Percentiles rank a stretch among this genome's conserved stretches.
Conservation (phyloP, 202 grass and related monocot species). For the Miscanthus sacchariflorus region DNA sequence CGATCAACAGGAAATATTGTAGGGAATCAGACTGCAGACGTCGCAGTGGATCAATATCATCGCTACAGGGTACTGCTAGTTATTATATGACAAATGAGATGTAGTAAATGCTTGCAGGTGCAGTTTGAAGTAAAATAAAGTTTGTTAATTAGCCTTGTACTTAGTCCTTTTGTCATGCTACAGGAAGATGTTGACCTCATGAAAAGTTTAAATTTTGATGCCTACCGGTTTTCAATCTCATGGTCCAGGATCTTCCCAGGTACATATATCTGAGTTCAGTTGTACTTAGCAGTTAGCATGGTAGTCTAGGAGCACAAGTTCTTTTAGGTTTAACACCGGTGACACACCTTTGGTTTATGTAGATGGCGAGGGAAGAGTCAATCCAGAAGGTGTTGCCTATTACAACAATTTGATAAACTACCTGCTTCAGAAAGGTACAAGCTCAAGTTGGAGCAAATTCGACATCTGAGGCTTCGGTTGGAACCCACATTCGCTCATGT, state of each 20-base stretch:
- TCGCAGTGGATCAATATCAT: conserved; percentile 54
- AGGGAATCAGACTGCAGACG: conserved; percentile 67
- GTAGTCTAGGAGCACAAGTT: background rate
- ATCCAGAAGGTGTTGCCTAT: conserved; percentile 77
- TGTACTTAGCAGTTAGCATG: background rate
- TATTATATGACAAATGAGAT: background rate
- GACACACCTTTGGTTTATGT: conserved; percentile 9
- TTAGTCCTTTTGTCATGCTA: background rate
- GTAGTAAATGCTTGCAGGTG: background rate
- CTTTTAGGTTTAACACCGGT: background rate
- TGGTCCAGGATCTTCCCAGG: conserved; percentile 94
- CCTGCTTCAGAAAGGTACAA: conserved; percentile 76
- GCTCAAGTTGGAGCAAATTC: background rate
- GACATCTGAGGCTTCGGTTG: conserved; percentile 16
- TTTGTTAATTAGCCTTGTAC: background rate
- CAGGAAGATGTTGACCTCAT: conserved; percentile 87
- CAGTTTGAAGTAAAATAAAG: background rate
- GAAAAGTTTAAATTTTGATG: conserved; percentile 81
- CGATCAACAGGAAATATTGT: conserved; percentile 53
- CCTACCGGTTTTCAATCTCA: conserved; percentile 86
- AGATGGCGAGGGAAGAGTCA: conserved; percentile 79
- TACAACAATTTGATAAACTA: conserved; percentile 90
- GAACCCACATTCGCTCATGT: conserved; percentile 1
- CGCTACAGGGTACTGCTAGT: too few species aligned
- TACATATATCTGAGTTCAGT: conserved; percentile 31